Conservation (phyloP, 805 yeast species). For the Candida ficus region DNA sequence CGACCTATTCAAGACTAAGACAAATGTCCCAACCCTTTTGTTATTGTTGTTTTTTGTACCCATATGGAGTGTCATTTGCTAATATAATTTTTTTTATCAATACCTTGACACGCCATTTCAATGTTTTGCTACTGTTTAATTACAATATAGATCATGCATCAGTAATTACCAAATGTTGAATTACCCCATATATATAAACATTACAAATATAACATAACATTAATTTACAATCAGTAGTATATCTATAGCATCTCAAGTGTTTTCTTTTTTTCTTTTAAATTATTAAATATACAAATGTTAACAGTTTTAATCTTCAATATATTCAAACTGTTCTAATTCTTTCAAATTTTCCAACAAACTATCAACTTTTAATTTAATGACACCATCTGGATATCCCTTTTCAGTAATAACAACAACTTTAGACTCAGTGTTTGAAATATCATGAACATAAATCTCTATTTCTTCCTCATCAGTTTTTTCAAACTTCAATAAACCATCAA, state of each 20-base stretch:
- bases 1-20: neutral
- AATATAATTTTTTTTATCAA: neutral
- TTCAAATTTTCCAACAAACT: conserved; percentile 10
- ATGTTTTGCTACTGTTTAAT: neutral
- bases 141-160: neutral
- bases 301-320: conserved; percentile 10
- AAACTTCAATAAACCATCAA: conserved; percentile 5
- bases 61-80: neutral
- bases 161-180: neutral
- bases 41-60: too few relatives aligned
- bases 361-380: conserved; percentile 17
- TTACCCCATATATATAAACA: neutral
- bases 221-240: too few relatives aligned
- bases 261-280: neutral
- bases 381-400: conserved; percentile 21
- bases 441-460: conserved; percentile 8
- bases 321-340: conserved; percentile 20
- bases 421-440: conserved; percentile 16
- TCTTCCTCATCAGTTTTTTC: conserved; percentile 8
- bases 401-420: conserved; percentile 20
- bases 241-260: too few relatives aligned
- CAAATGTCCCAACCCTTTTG: too few relatives aligned
- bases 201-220: neutral
- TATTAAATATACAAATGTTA: neutral
- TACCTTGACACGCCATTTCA: neutral